Percentiles rank a stretch among this genome's conserved stretches.
phyloP scores from a whole-genome alignment of 805 yeast species.

The Metschnikowia similis region DNA sequence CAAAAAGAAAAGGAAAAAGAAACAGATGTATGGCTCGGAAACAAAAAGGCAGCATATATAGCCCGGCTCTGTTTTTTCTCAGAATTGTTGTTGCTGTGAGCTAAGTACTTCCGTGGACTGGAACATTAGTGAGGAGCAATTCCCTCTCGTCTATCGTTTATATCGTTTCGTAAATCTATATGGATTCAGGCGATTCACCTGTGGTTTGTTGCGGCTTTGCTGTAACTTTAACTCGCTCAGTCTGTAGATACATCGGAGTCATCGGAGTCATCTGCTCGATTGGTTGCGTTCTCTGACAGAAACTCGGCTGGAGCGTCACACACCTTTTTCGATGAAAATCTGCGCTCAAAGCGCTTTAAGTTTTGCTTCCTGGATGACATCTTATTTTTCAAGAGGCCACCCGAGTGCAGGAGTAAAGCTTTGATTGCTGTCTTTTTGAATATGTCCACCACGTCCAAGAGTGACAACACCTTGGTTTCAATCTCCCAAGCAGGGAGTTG shows the following conservation, averaged over 20 bases:
- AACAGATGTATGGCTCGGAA: slow-evolving; percentile 33
- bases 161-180: no score
- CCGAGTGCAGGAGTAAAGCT: slow-evolving; percentile 32
- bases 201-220: background rate
- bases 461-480: slow-evolving; percentile 28
- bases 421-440: slow-evolving; percentile 29
- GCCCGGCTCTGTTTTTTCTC: background rate
- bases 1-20: slow-evolving; percentile 33
- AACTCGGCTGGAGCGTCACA: background rate
- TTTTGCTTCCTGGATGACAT: slow-evolving; percentile 14
- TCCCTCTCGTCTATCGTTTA: background rate
- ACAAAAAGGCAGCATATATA: slow-evolving; percentile 34
- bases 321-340: background rate
- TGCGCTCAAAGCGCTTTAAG: slow-evolving; percentile 2
- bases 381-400: slow-evolving; percentile 34
- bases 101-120: background rate
- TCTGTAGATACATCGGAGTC: background rate
- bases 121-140: background rate
- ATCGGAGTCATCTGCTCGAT: background rate
- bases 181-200: background rate
- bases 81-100: background rate
- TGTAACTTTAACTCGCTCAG: background rate
- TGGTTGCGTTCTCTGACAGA: background rate
- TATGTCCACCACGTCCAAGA: slow-evolving; percentile 32
- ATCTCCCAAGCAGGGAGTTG: slow-evolving; percentile 32